Conservation (phyloP, 768 basidiomycete genomes). For the Leccinellum rugosiceps region DNA sequence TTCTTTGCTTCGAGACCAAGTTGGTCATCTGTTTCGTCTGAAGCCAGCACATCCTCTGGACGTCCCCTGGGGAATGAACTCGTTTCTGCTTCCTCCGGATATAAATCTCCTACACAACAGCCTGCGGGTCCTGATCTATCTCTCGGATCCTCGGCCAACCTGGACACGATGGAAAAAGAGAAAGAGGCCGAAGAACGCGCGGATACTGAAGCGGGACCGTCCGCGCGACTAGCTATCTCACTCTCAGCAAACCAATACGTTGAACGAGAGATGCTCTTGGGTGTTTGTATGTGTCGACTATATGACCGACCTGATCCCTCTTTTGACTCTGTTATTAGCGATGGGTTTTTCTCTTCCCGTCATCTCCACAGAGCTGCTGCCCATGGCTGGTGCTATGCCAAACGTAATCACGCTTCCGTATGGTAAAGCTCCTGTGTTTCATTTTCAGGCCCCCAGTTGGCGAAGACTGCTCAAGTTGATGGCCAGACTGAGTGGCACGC, state of each 20-base stretch:
- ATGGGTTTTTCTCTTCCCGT: slow-evolving; percentile 63
- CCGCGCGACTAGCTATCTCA: slow-evolving; percentile 11
- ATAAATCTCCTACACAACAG: slow-evolving; percentile 17
- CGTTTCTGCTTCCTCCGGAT: slow-evolving; percentile 4
- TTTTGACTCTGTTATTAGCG: slow-evolving; percentile 40
- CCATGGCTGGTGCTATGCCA: slow-evolving; percentile 58
- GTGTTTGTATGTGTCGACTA: slow-evolving; percentile 55
- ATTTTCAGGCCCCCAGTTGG: slow-evolving; percentile 75
- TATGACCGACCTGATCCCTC: not conserved
- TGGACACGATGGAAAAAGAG: slow-evolving; percentile 17
- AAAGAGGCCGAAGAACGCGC: slow-evolving; percentile 19
- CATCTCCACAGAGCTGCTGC: slow-evolving; percentile 44
- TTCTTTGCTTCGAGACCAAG: slow-evolving; percentile 17
- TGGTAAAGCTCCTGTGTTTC: slow-evolving; percentile 62
- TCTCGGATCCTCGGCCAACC: slow-evolving; percentile 9
- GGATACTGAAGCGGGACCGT: slow-evolving; percentile 10
- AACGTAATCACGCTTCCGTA: slow-evolving; percentile 73
- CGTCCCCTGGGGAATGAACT: slow-evolving; percentile 18
- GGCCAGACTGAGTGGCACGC: slow-evolving; percentile 67
- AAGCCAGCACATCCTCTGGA: slow-evolving; percentile 10
- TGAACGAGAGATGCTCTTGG: slow-evolving; percentile 53
- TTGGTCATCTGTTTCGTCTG: slow-evolving; percentile 27
- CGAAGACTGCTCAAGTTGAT: slow-evolving; percentile 69
- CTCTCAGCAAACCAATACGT: slow-evolving; percentile 43
- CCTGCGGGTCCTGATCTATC: slow-evolving; percentile 26